phyloP scores from a whole-genome alignment of 2,329 filamentous ascomycete genomes.

The Trichoderma cornu-damae region DNA sequence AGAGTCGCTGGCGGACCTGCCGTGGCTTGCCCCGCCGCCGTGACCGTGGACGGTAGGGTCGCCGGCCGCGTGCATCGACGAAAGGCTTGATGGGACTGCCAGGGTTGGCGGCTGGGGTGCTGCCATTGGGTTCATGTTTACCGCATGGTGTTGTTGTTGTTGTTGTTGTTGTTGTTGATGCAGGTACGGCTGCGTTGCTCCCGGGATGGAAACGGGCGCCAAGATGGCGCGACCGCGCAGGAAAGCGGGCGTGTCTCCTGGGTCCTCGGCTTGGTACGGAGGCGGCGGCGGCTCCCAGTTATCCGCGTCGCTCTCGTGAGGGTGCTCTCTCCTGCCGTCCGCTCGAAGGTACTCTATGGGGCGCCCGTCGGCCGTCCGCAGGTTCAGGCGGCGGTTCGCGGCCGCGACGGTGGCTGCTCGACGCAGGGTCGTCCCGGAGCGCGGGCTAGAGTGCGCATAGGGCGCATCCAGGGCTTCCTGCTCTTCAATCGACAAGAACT shows the following conservation, averaged over 20 bases:
- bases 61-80: too few relatives aligned
- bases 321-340: slow-evolving; percentile 65
- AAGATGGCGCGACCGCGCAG: slow-evolving; percentile 46
- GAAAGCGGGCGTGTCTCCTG: slow-evolving; percentile 52
- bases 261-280: slow-evolving; percentile 66
- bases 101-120: neutral
- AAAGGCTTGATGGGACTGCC: neutral
- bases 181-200: neutral
- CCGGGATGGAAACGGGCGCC: slow-evolving; percentile 16
- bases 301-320: slow-evolving; percentile 81
- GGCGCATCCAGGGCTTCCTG: slow-evolving; percentile 63
- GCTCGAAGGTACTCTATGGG: slow-evolving; percentile 61
- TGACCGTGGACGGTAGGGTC: too few relatives aligned
- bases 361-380: slow-evolving; percentile 49
- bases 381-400: slow-evolving; percentile 62
- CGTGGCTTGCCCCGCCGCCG: slow-evolving; percentile 26
- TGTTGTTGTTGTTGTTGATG: too few relatives aligned
- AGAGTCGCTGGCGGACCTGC: slow-evolving; percentile 36
- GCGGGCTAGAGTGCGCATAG: slow-evolving; percentile 67
- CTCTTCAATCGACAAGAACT: slow-evolving; percentile 48
- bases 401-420: slow-evolving; percentile 73
- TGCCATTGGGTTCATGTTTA: neutral
- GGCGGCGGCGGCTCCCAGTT: slow-evolving; percentile 85
- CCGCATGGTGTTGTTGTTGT: too few relatives aligned
- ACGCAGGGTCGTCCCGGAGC: slow-evolving; percentile 63